Evolutionary conservation across 805 yeast genomes (phyloP).

Genomic region (Pichia scutulata): DNA sequence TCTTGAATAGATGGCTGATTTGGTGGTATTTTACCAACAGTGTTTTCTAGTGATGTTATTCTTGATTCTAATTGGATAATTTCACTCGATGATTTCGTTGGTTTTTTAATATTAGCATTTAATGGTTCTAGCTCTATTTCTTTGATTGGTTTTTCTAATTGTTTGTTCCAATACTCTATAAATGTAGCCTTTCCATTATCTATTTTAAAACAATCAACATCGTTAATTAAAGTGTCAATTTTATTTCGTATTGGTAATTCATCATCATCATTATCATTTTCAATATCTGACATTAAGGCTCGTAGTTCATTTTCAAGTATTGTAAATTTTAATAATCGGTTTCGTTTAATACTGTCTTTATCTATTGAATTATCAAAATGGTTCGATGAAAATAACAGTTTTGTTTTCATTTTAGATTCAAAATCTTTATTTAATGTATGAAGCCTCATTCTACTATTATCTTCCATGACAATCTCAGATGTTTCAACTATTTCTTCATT

Average conservation of each 20-base stretch:
- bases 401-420: constrained; percentile 1
- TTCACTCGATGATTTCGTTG: neutral
- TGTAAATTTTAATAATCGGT: constrained; percentile 8
- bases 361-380: neutral
- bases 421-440: constrained; percentile 2
- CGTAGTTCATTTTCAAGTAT: constrained; percentile 9
- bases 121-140: neutral
- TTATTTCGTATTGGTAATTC: neutral
- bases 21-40: neutral
- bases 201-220: neutral
- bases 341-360: neutral
- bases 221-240: constrained; percentile 2
- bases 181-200: constrained; percentile 1
- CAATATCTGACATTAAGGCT: constrained; percentile 9
- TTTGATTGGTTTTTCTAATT: neutral
- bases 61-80: constrained; percentile 9
- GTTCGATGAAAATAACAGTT: neutral
- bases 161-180: constrained; percentile 9
- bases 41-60: constrained; percentile 11
- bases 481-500: neutral
- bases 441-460: neutral
- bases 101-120: neutral
- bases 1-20: constrained; percentile 16
- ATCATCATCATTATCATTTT: constrained; percentile 1
- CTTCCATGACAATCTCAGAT: constrained; percentile 1